These are phyloP conservation scores for Penicillium cinerascens DNA, from an alignment of 495 filamentous ascomycete genomes.

Conservation along the genomic window DNA sequence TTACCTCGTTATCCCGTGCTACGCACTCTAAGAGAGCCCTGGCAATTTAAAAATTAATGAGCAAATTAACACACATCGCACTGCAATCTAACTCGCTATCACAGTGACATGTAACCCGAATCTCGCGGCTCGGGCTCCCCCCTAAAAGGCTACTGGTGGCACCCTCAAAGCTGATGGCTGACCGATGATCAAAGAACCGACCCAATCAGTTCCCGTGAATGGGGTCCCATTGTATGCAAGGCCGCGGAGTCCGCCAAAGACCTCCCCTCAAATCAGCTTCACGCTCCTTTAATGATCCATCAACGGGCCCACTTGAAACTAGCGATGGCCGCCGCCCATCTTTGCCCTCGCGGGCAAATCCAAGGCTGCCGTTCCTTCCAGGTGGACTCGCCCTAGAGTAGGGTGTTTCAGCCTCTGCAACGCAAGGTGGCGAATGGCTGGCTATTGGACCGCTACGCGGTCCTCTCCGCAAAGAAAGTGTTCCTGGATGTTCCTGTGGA, in stretches of 20 bases:
- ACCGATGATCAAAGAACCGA: background rate
- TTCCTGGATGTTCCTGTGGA: background rate
- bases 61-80: background rate
- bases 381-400: background rate
- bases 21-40: no score
- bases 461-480: background rate
- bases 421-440: conserved; percentile 1
- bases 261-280: background rate
- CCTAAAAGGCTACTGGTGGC: background rate
- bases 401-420: conserved; percentile 13
- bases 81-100: background rate
- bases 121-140: no score
- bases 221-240: background rate
- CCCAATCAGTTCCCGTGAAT: background rate
- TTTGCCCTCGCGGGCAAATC: conserved; percentile 1
- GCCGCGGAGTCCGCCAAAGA: background rate
- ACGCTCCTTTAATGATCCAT: background rate
- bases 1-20: background rate
- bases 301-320: conserved; percentile 2
- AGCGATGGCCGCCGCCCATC: conserved; percentile 3
- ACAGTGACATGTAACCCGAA: background rate
- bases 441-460: background rate
- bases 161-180: conserved; percentile 1
- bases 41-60: background rate
- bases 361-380: background rate